Conservation (phyloP, 192 early-diverging fungal genomes). For the Paraglomus brasilianum region DNA sequence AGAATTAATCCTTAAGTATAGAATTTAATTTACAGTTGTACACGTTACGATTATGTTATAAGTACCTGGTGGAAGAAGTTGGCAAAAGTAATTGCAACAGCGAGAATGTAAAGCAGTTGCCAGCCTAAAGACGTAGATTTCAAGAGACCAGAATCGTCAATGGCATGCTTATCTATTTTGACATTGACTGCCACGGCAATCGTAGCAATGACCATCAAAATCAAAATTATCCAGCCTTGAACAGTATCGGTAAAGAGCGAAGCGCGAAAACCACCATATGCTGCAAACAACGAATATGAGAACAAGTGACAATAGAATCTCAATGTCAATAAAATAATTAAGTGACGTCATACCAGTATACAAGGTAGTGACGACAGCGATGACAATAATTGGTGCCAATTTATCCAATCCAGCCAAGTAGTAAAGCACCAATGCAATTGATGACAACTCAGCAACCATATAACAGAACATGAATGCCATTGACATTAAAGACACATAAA, state of each 20-base stretch:
- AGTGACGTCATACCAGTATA: conserved; percentile 52
- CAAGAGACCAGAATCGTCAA: conserved; percentile 44
- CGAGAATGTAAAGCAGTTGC: conserved; percentile 57
- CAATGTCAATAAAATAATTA: too few relatives aligned
- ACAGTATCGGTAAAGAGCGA: conserved; percentile 59
- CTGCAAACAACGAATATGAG: not conserved
- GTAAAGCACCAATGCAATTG: conserved; percentile 49
- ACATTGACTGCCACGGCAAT: conserved; percentile 48
- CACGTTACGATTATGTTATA: conserved; percentile 10
- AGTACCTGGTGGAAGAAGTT: conserved; percentile 62
- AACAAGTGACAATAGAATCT: too few relatives aligned
- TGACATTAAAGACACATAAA: conserved; percentile 51
- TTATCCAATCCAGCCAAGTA: conserved; percentile 50
- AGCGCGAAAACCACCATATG: conserved; percentile 59
- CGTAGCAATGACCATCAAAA: conserved; percentile 49
- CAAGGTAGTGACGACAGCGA: conserved; percentile 56
- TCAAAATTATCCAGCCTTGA: conserved; percentile 49
- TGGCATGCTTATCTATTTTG: conserved; percentile 40
- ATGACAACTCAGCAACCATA: conserved; percentile 60
- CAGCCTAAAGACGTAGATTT: conserved; percentile 59
- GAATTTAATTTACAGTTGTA: not conserved
- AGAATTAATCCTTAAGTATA: too few relatives aligned
- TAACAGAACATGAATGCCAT: conserved; percentile 59
- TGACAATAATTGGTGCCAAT: conserved; percentile 51
- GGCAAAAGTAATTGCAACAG: conserved; percentile 54